Percentiles rank a stretch among this genome's conserved stretches.
Evolutionary conservation across 2,329 filamentous ascomycete genomes (phyloP).

Genomic region (Ceratocystis colombiana): DNA sequence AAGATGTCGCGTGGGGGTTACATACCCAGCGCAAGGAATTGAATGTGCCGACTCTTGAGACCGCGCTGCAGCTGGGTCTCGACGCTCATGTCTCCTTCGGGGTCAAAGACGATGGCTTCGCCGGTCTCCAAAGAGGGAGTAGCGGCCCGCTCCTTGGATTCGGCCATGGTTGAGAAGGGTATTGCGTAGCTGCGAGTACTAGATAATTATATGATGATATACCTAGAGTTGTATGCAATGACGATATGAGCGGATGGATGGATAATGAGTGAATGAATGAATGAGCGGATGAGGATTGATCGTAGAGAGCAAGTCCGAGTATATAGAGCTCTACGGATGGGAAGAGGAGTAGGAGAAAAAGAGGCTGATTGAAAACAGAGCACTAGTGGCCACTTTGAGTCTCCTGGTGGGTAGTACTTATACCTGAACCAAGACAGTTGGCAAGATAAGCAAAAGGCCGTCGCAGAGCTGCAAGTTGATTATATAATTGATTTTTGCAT

Average conservation of each 20-base stretch:
- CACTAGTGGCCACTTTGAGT: neutral
- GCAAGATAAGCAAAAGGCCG: neutral
- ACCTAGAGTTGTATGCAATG: neutral
- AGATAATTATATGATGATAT: neutral
- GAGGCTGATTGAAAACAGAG: too few species aligned
- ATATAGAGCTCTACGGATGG: neutral
- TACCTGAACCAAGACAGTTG: neutral
- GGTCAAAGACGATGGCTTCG: conserved; percentile 16
- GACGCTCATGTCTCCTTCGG: conserved; percentile 26
- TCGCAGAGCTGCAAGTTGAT: neutral
- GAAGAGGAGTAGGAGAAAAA: too few species aligned
- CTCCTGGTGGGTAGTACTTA: neutral
- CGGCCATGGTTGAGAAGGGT: neutral
- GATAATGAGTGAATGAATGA: too few species aligned
- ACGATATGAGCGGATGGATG: neutral
- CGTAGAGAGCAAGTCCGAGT: neutral
- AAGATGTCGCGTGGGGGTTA: neutral
- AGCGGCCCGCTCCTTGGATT: conserved; percentile 1
- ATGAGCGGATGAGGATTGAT: too few species aligned
- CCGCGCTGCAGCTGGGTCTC: conserved; percentile 44
- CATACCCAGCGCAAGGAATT: conserved; percentile 47
- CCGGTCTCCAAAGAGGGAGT: neutral
- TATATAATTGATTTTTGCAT: neutral
- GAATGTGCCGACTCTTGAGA: conserved; percentile 50
- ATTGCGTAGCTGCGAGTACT: neutral